phyloP scores from a whole-genome alignment of 140 eudicot species.

The Senecio squalidus region DNA sequence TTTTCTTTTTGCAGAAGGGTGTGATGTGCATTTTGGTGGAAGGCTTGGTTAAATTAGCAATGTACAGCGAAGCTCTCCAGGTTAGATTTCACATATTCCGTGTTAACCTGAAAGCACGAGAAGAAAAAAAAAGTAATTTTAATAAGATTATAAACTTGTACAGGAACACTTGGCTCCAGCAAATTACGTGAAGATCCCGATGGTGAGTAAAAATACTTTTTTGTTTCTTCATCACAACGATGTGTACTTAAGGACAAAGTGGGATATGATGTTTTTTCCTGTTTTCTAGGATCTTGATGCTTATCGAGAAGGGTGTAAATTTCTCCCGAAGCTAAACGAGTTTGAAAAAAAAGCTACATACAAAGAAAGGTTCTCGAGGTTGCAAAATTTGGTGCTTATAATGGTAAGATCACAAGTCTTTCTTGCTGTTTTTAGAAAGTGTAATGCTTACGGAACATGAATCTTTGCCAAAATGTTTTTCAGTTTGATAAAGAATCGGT shows the following conservation, averaged over 20 bases:
- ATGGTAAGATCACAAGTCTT: slow-evolving; percentile 47
- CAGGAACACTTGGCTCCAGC: slow-evolving; percentile 96
- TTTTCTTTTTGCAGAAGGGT: slow-evolving; percentile 53
- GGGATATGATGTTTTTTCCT: background rate
- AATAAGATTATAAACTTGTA: too few species aligned
- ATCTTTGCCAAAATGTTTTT: slow-evolving; percentile 3
- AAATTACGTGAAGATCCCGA: slow-evolving; percentile 80
- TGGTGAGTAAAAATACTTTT: slow-evolving; percentile 48
- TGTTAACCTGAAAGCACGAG: background rate
- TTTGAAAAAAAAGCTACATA: slow-evolving; percentile 59
- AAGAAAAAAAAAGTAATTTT: too few species aligned
- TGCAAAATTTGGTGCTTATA: slow-evolving; percentile 83
- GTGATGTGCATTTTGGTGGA: slow-evolving; percentile 56
- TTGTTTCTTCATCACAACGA: slow-evolving; percentile 1
- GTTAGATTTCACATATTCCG: slow-evolving; percentile 29
- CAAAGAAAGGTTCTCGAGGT: slow-evolving; percentile 75
- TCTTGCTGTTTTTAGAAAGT: background rate
- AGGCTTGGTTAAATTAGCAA: slow-evolving; percentile 46
- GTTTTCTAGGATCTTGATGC: slow-evolving; percentile 55
- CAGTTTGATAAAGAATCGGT: slow-evolving; percentile 69
- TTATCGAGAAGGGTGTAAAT: slow-evolving; percentile 56
- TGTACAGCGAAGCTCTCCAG: slow-evolving; percentile 68
- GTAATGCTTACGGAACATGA: background rate
- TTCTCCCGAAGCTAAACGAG: slow-evolving; percentile 88
- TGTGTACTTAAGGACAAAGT: slow-evolving; percentile 8